Base-by-base conservation (phyloP, 352 stramenopile genomes). In the Phytophthora kernoviae region DNA sequence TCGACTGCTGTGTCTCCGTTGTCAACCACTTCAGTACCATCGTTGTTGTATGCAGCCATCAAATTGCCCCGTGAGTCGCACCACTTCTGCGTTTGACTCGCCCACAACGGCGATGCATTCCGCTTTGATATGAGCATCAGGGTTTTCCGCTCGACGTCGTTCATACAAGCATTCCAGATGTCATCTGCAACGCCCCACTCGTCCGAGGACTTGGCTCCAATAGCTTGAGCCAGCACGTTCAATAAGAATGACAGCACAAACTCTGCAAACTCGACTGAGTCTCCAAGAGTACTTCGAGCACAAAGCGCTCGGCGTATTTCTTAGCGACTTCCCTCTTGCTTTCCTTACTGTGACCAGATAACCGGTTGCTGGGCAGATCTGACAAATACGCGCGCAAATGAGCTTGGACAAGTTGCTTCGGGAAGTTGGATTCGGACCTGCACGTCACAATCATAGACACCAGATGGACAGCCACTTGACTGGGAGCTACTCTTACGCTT, bases 361-460 rank as follows among this genome's bases (percentile, higher is more conserved):
- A 30, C 4, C 17, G 3, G 24, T 30, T 45, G 5, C 47, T 50
- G 24, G 17, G 18, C n/a, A 41, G 12, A n/a, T 32, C 5, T 15
- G 64, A 50, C 27, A 88, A 62, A 5, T 84, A 70, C 17, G 62
- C 48, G 10, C 79, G 72, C 17, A 92, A 48, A 66, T 94, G 80
- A 15, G 83, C 69, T 62, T 89, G 71, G 5, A 91, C 73, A 10
- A 92, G 79, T 43, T 86, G 80, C 39, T 70, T 75, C 2, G 85
- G 85, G 40, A 91, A 90, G 41, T 90, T 77, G 33, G 65, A 36
- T 43, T 72, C 54, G 1, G 73, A 65, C 30, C 70, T 73, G 58
- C 79, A 77, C 50, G 82, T 83, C 47, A 88, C 74, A 51, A 81
- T 58, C 64, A 92, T 79, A 18, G 85, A 92, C 49, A 79, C 75